phyloP scores from a whole-genome alignment of 2,329 filamentous ascomycete genomes.

The Exserohilum turcica region DNA sequence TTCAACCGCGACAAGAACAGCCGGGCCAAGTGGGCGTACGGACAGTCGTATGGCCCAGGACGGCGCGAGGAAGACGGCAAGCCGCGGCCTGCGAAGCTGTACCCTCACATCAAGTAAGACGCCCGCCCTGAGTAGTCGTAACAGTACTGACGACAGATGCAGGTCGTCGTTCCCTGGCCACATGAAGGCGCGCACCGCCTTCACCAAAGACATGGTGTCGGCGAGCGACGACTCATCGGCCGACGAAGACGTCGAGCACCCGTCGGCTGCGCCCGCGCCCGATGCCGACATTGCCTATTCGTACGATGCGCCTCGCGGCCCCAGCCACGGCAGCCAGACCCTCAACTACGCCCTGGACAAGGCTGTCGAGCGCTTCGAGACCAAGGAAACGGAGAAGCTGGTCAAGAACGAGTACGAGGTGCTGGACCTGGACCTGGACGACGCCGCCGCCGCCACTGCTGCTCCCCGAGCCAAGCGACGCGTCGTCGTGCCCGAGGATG shows the following conservation, averaged over 20 bases:
- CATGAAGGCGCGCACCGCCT: constrained; percentile 41
- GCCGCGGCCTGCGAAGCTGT: constrained; percentile 45
- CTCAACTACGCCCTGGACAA: constrained; percentile 61
- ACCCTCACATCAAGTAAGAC: constrained; percentile 38
- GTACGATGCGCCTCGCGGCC: constrained; percentile 58
- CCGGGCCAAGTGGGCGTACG: constrained; percentile 59
- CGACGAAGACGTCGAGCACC: constrained; percentile 53
- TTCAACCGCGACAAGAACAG: constrained; percentile 57
- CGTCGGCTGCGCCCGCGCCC: constrained; percentile 53
- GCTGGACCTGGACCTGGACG: constrained; percentile 51
- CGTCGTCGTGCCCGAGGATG: constrained; percentile 43
- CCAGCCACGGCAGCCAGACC: constrained; percentile 61
- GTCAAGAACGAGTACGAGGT: constrained; percentile 65
- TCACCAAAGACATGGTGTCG: constrained; percentile 53
- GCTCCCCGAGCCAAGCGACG: constrained; percentile 37
- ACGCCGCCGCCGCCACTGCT: constrained; percentile 39
- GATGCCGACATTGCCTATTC: constrained; percentile 60
- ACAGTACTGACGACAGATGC: constrained; percentile 25
- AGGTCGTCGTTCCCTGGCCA: constrained; percentile 32
- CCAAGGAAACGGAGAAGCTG: constrained; percentile 64
- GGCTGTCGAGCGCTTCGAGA: constrained; percentile 65
- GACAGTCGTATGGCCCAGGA: constrained; percentile 48
- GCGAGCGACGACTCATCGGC: constrained; percentile 51
- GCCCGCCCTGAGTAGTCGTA: neutral
- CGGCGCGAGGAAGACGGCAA: constrained; percentile 43